phyloP scores from a whole-genome alignment of 2,329 filamentous ascomycete genomes.

The Onygenales sp. region DNA sequence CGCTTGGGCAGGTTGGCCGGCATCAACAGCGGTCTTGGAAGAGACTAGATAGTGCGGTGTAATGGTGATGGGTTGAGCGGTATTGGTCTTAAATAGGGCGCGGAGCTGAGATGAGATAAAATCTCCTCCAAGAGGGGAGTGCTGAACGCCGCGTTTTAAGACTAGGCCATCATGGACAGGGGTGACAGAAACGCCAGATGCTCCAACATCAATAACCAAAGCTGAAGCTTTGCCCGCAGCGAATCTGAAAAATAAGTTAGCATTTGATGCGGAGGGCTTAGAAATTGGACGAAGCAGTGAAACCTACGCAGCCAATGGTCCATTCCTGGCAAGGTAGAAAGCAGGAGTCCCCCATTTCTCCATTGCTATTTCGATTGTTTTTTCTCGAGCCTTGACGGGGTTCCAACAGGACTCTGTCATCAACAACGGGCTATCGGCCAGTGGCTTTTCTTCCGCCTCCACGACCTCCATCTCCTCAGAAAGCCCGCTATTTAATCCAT shows the following conservation, averaged over 20 bases:
- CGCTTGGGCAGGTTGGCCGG: conserved; percentile 67
- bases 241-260: conserved; percentile 42
- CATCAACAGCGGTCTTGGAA: conserved; percentile 81
- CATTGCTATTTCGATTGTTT: conserved; percentile 92
- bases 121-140: conserved; percentile 75
- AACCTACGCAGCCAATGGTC: conserved; percentile 68
- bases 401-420: conserved; percentile 97
- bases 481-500: conserved; percentile 62
- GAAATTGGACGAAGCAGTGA: background rate
- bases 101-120: conserved; percentile 87
- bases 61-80: conserved; percentile 61
- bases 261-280: conserved; percentile 4
- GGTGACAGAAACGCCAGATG: conserved; percentile 77
- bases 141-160: conserved; percentile 78
- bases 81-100: conserved; percentile 60
- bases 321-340: conserved; percentile 84
- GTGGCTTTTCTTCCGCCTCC: conserved; percentile 59
- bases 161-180: conserved; percentile 93
- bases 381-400: conserved; percentile 74
- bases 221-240: conserved; percentile 88
- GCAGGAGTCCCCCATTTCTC: conserved; percentile 93
- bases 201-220: conserved; percentile 84
- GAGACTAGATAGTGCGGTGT: conserved; percentile 81
- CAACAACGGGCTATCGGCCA: conserved; percentile 81
- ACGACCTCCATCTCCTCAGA: conserved; percentile 54